These are phyloP conservation scores for Tetrahymena elliotti DNA, from an alignment of 73 alveolate species.

Conservation along the genomic window DNA sequence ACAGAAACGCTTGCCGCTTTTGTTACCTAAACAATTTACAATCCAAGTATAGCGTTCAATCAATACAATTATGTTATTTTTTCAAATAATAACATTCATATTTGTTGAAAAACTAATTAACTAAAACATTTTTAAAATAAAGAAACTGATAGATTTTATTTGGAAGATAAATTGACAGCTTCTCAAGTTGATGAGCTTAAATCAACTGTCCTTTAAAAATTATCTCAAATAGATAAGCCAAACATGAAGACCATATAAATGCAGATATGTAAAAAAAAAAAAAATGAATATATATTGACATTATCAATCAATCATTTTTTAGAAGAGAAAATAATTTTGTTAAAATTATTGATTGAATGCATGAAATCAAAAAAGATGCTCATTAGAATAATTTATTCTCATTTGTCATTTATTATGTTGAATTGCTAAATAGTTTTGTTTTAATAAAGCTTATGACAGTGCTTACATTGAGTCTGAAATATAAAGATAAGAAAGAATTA, in stretches of 20 bases:
- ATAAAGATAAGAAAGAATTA: conserved; percentile 58
- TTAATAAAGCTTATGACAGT: conserved; percentile 59
- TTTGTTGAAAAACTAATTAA: background rate
- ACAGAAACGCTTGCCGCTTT: conserved; percentile 91
- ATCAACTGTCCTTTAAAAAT: conserved; percentile 54
- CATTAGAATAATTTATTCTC: background rate
- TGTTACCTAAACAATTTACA: conserved; percentile 75
- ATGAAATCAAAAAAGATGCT: background rate
- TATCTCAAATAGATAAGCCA: conserved; percentile 33
- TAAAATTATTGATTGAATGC: background rate
- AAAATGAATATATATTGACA: too few relatives aligned
- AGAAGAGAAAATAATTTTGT: background rate
- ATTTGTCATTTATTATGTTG: too few relatives aligned
- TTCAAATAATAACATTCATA: background rate
- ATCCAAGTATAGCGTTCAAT: conserved; percentile 44
- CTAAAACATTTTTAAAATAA: background rate
- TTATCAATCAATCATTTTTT: too few relatives aligned
- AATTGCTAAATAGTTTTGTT: too few relatives aligned
- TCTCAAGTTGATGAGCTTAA: conserved; percentile 69
- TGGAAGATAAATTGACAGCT: conserved; percentile 69
- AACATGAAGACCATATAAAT: conserved; percentile 59
- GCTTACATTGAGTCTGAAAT: conserved; percentile 78
- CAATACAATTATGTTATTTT: background rate
- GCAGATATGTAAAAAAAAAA: conserved; percentile 39
- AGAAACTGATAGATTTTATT: conserved; percentile 65